Evolutionary conservation across 768 basidiomycete species (phyloP).

Genomic region (Mycena chlorophos): DNA sequence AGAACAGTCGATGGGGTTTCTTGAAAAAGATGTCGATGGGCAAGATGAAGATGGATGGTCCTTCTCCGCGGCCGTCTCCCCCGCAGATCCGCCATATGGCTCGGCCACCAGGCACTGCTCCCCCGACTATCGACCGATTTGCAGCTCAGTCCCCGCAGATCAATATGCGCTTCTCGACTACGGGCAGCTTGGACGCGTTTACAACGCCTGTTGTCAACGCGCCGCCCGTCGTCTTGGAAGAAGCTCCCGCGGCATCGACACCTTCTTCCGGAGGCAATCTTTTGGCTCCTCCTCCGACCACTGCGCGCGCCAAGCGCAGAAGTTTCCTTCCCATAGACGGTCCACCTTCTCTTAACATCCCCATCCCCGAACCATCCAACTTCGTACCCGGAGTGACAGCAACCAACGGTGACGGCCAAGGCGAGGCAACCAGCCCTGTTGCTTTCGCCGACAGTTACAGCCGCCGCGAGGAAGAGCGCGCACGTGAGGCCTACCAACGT

Average conservation of each 20-base stretch:
- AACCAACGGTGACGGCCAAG: slow-evolving; percentile 36
- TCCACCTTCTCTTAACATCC: slow-evolving; percentile 58
- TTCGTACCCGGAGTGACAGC: slow-evolving; percentile 56
- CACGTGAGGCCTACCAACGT: slow-evolving; percentile 69
- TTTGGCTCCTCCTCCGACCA: slow-evolving; percentile 45
- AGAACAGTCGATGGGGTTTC: slow-evolving; percentile 88
- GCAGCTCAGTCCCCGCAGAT: slow-evolving; percentile 57
- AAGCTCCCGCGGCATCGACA: slow-evolving; percentile 27
- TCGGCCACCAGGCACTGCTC: slow-evolving; percentile 26
- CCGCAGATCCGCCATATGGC: slow-evolving; percentile 34
- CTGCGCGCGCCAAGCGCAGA: slow-evolving; percentile 67
- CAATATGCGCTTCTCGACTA: slow-evolving; percentile 71
- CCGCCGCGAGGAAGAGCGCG: slow-evolving; percentile 70
- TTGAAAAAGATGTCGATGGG: slow-evolving; percentile 99
- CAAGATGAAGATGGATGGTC: slow-evolving; percentile 72
- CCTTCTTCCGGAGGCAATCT: slow-evolving; percentile 33
- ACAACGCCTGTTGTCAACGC: slow-evolving; percentile 10
- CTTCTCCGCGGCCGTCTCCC: slow-evolving; percentile 42
- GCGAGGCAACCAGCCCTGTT: slow-evolving; percentile 47
- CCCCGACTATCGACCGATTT: slow-evolving; percentile 32
- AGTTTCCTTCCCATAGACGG: slow-evolving; percentile 88
- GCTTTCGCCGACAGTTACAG: slow-evolving; percentile 41
- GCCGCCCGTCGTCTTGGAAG: slow-evolving; percentile 23
- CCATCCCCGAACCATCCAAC: slow-evolving; percentile 61
- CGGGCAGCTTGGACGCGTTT: slow-evolving; percentile 58